phyloP scores from a whole-genome alignment of 805 yeast genomes.

The Candida pseudofarinosa region DNA sequence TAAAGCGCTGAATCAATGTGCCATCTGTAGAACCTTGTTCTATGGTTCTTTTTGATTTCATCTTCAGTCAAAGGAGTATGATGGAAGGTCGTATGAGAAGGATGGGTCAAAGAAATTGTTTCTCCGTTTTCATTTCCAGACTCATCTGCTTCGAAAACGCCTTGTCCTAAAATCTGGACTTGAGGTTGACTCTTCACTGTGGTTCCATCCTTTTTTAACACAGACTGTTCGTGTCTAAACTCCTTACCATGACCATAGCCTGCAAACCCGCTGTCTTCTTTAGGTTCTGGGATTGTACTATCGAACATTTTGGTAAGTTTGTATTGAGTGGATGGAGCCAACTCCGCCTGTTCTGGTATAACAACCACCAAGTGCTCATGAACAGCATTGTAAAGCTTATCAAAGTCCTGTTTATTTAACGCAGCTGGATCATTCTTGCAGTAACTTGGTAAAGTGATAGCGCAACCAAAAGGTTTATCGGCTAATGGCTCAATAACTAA shows the following conservation, averaged over 20 bases:
- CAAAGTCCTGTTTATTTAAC: conserved; percentile 63
- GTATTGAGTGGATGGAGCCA: conserved; percentile 74
- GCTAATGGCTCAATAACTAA: conserved; percentile 42
- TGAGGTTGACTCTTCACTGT: conserved; percentile 82
- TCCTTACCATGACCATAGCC: conserved; percentile 85
- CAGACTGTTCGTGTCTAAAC: conserved; percentile 48
- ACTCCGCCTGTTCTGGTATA: conserved; percentile 64
- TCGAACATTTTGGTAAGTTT: conserved; percentile 73
- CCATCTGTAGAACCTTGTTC: conserved; percentile 88
- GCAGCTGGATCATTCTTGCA: conserved; percentile 66
- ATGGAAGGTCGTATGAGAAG: conserved; percentile 81
- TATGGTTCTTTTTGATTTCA: conserved; percentile 53
- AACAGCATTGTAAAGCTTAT: conserved; percentile 57
- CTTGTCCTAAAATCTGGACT: conserved; percentile 87
- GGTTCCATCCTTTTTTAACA: conserved; percentile 74
- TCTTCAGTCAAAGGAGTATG: conserved; percentile 59
- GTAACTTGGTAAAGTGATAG: conserved; percentile 58
- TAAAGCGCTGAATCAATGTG: conserved; percentile 89
- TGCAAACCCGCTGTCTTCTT: conserved; percentile 33
- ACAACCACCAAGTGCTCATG: conserved; percentile 68
- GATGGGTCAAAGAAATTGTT: conserved; percentile 65
- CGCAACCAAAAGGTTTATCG: conserved; percentile 64
- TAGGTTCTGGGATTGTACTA: conserved; percentile 51
- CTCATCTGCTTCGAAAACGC: conserved; percentile 52
- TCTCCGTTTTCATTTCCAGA: conserved; percentile 61